Evolutionary conservation across 164 flowering plant genomes (phyloP), one percentile per base, ranked within the genome.

Genomic region (Kingdonia uniflora): DNA sequence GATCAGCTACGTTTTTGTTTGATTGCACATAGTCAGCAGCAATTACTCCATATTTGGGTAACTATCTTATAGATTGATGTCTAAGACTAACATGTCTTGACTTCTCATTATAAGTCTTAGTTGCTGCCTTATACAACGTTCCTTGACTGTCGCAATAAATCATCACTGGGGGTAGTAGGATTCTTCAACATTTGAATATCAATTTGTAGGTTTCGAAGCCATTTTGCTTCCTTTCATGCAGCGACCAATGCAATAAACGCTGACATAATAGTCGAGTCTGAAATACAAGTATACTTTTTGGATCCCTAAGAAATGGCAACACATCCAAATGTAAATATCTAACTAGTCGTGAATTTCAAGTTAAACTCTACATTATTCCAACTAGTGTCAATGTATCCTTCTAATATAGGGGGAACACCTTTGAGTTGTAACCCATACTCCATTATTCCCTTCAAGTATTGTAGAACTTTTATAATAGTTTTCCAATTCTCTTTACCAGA

Each of bases 121-220:
- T 51, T 5, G 55, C 11, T 2, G 29, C 55, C 12, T 37, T 51
- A 35, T 33, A 51, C 1, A 51, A 12, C 2, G 55, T 51, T 6
- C 40, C 41, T 38, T 51, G 39, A 15, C 42, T 51, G n/a, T 51
- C 42, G 29, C 42, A 51, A 51, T 51, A 33, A 12, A 51, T 37
- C 11, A 37, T 13, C 16, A 51, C 22, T 7, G 23, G 0, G 2
- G 25, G 55, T 6, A 5, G 11, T 33, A 22, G 42, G 14, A 25
- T 51, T 33, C 12, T 51, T 40, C 42, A 33, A 14, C 19, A 45
- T 19, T 29, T 3, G 2, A 19, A 46, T 46, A 19, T 19, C 23
- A 1, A 51, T 19, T 16, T 16, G 6, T 15, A 51, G 16, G 14
- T 29, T 51, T 51, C 23, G 10, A 33, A 51, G 37, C 52, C 19